Percentiles rank a stretch among this genome's conserved stretches.
phyloP scores from a whole-genome alignment of 306 rosid genomes.

The Bauhinia variegata region DNA sequence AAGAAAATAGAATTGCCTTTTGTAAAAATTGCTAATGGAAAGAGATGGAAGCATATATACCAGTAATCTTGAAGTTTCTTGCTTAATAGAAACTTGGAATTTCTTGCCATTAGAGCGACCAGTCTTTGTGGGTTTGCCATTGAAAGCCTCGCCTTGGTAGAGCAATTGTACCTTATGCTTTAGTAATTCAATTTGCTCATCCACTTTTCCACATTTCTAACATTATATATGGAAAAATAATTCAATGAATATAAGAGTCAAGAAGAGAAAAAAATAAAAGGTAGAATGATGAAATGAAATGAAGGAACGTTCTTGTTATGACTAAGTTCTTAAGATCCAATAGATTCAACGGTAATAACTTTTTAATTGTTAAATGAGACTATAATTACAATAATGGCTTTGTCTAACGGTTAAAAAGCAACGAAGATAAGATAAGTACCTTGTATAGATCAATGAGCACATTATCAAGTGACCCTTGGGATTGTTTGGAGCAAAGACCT shows the following conservation, averaged over 20 bases:
- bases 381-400: background rate
- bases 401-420: no score
- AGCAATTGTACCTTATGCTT: constrained; percentile 79
- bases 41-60: no score
- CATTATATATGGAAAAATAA: no score
- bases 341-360: no score
- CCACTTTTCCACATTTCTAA: constrained; percentile 92
- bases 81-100: constrained; percentile 86
- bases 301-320: no score
- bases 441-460: constrained; percentile 88
- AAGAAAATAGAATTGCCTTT: no score
- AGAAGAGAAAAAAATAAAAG: no score
- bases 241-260: no score
- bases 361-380: no score
- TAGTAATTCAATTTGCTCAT: constrained; percentile 83
- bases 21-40: no score
- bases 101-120: constrained; percentile 93
- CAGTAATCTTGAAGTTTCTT: constrained; percentile 89
- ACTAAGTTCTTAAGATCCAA: no score
- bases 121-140: constrained; percentile 88
- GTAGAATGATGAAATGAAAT: no score
- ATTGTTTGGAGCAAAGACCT: constrained; percentile 72
- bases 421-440: constrained; percentile 51
- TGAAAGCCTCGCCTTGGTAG: constrained; percentile 87
- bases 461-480: constrained; percentile 91